Base-by-base conservation (phyloP, 768 basidiomycete species). In the Pisolithus albus region DNA sequence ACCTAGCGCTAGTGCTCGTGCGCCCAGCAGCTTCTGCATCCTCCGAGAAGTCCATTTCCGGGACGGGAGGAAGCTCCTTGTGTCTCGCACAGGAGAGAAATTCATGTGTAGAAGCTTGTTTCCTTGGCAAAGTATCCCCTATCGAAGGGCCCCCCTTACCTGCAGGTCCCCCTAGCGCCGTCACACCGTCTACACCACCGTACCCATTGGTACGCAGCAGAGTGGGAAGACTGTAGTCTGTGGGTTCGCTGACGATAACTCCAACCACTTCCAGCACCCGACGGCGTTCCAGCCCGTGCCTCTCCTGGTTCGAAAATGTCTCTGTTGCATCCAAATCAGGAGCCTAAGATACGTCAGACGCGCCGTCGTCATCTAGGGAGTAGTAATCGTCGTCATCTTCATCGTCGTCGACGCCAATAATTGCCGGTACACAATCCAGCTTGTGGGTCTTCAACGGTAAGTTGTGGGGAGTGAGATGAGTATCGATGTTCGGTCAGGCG, bases 191-290 rank as follows among this genome's bases (percentile, higher is more conserved):
- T 13, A 19, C 16, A 18, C 15, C 39, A 7, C n/a, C 7, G 18
- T 18, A 7, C 16, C 39, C 15, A 21, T 19, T 13, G 11, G 40
- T n/a, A n/a, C n/a, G n/a, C 19, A 2, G 18, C 13, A 23, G 11
- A n/a, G 3, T 5, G 24, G 8, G 5, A 26, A 6, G 16, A 26
- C 30, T n/a, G 43, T 45, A 3, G 11, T 18, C 15, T 26, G 30
- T 7, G 15, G 16, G n/a, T 26, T 45, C 26, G 15, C 26, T 82
- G 43, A 95, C 76, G 51, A 91, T 82, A 23, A 96, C 71, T 3
- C 94, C 94, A 0, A 92, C 92, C 0, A 89, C 88, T 62, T 90
- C 83, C n/a, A 97, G 72, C 7, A 96, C 90, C n/a, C 85, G 77
- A 57, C 82, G 82, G 21, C 90, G 75, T 62, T 95, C 92, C 16